Evolutionary conservation across 352 stramenopile species (phyloP).

Genomic region (Plasmopara halstedii): DNA sequence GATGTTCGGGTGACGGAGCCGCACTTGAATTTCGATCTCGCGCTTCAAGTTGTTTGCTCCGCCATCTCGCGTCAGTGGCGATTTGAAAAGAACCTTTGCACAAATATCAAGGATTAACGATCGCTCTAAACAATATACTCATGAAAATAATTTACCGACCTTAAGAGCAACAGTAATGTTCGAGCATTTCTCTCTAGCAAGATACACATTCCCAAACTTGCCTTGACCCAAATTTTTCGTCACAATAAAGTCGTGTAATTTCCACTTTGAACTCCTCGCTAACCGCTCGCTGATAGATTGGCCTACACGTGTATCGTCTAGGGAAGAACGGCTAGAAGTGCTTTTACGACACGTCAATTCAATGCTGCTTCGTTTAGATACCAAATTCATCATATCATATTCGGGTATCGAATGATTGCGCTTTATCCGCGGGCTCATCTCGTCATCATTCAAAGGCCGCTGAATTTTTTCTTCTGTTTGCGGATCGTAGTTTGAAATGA

Average conservation of each 20-base stretch:
- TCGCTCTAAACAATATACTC: not conserved
- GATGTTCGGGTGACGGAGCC: constrained; percentile 68
- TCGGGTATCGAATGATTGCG: constrained; percentile 24
- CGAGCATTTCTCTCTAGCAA: constrained; percentile 62
- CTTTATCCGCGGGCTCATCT: constrained; percentile 2
- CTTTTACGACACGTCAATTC: constrained; percentile 7
- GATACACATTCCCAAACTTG: constrained; percentile 83
- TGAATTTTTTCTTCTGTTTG: constrained; percentile 8
- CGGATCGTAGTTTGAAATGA: not conserved
- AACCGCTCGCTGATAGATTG: constrained; percentile 43
- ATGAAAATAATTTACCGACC: constrained; percentile 22
- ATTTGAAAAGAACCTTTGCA: constrained; percentile 59
- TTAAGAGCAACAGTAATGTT: constrained; percentile 72
- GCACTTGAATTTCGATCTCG: constrained; percentile 79
- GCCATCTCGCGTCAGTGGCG: constrained; percentile 44
- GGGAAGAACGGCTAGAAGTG: constrained; percentile 27
- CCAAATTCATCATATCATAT: constrained; percentile 27
- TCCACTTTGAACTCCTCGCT: constrained; percentile 49
- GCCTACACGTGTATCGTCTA: constrained; percentile 31
- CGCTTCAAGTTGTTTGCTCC: constrained; percentile 60
- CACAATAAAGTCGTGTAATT: constrained; percentile 70
- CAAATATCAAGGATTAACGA: not conserved
- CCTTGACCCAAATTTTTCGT: constrained; percentile 76
- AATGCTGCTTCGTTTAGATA: constrained; percentile 8
- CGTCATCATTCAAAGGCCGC: not conserved